Evolutionary conservation across 2,329 filamentous ascomycete species (phyloP), one percentile per base, ranked within the genome.

Genomic region (Fusarium anthophilum): DNA sequence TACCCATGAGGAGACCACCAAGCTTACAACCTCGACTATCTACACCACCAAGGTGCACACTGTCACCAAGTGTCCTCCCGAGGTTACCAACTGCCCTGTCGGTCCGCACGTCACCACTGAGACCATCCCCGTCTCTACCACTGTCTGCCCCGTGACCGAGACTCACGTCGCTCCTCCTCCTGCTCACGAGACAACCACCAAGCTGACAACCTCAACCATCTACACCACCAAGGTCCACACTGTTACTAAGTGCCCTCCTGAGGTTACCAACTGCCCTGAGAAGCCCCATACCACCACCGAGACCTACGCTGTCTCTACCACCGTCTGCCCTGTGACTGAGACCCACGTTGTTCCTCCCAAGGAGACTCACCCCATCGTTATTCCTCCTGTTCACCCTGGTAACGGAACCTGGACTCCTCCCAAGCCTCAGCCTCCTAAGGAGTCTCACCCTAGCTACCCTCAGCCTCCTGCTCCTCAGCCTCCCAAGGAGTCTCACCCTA

Each of bases 141-240:
- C 70, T 0, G 32, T 73, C 53, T 73, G 70, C 60, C 70, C 70
- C 11, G 70, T 73, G n/a, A 70, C 70, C 2, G 66, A 72, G 47
- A 50, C 62, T 37, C 47, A 41, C 18, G 37, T 32, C 20, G 35
- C 10, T n/a, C 44, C 63, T n/a, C 38, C 63, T 50, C 63, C 63
- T 32, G 37, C 15, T 13, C 58, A 64, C 37, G 38, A 61, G 14
- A 48, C 72, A 15, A 74, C 72, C n/a, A 76, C 75, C 35, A 41
- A 55, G 41, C 4, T 62, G 18, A 69, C 32, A 12, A 69, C 65
- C 38, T 75, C 72, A 1, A 73, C 73, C 11, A n/a, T 72, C 30
- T 74, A 75, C 73, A 77, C 64, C 45, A 77, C 75, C 30, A 68
- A 63, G 38, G 44, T 76, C 28, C 60, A 60, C 39, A 77, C 75